Evolutionary conservation across 768 basidiomycete genomes (phyloP).

Genomic region (Lentinula sp.): DNA sequence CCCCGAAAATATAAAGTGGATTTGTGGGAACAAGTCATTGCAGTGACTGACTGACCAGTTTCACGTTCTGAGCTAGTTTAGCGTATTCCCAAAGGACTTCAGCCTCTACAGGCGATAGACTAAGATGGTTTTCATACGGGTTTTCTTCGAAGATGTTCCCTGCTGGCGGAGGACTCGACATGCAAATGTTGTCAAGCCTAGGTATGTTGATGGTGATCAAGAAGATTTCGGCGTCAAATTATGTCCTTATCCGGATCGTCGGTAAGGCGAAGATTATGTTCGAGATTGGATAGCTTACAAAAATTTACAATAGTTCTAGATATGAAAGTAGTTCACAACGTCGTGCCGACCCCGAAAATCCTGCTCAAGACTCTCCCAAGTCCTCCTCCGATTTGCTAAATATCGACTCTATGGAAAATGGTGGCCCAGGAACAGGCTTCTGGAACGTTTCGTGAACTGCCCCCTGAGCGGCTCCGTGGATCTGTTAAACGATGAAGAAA

Average conservation of each 20-base stretch:
- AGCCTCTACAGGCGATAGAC: conserved; percentile 62
- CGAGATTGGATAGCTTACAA: too few species aligned
- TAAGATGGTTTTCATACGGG: conserved; percentile 69
- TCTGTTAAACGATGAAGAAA: not conserved
- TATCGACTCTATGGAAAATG: conserved; percentile 3
- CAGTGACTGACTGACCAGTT: conserved; percentile 45
- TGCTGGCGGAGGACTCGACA: not conserved
- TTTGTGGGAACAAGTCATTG: not conserved
- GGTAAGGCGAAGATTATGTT: too few species aligned
- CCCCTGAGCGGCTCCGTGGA: not conserved
- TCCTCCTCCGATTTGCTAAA: not conserved
- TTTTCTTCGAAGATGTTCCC: conserved; percentile 47
- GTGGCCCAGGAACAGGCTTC: not conserved
- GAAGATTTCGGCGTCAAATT: not conserved
- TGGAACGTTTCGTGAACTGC: not conserved
- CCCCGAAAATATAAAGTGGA: not conserved
- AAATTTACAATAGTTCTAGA: too few species aligned
- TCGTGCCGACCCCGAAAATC: too few species aligned
- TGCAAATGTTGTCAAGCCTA: not conserved
- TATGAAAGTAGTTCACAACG: not conserved
- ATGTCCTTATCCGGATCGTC: too few species aligned
- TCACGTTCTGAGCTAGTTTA: conserved; percentile 76
- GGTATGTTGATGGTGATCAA: not conserved
- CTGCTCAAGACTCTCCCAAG: not conserved
- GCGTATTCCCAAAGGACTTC: conserved; percentile 92